Base-by-base conservation (phyloP, 2,329 filamentous ascomycete species). In the Fusarium zealandicum region DNA sequence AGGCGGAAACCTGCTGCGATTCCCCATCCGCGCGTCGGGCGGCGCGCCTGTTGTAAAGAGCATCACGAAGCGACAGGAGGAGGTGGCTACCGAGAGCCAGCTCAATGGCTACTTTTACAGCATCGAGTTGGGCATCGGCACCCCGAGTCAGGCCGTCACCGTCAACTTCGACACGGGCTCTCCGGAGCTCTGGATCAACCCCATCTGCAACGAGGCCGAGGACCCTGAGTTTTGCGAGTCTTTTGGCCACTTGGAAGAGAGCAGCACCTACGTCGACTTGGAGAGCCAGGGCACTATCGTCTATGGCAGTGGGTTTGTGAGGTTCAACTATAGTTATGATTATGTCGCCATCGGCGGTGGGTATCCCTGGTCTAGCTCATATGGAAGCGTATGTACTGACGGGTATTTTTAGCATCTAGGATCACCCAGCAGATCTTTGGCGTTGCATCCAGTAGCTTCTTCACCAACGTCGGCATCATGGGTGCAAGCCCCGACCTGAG, bases 91-190 rank as follows among this genome's bases (percentile, higher is more conserved):
- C n/a, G 16, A 31, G 2, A 46, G 57, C 8, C 65, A 68, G 31
- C 51, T 63, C 47, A 60, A 57, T n/a, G 70, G 69, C 9, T 70
- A 69, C 57, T 69, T 71, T 49, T 74, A 76, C 63, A 71, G 69
- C 40, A 70, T 75, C 36, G 68, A 73, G 27, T 47, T 76, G 27
- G 47, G 55, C 13, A 58, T 76, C 28, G 74, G 74, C 7, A 73
- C 69, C 3, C 74, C 74, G 5, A 61, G 65, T 10, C 73, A 75
- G 53, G 40, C 58, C 6, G 70, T 76, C 33, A 70, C 64, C 38
- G 70, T 76, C 51, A 67, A 72, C 53, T 70, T 76, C 45, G 73
- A 76, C 51, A 76, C 74, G 2, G 73, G 73, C 20, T 75, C 74
- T 6, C 63, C 67, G 12, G 73, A 76, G 56, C 65, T 75, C 7